Conservation (phyloP, 768 basidiomycete genomes). For the Auriscalpium vulgare region DNA sequence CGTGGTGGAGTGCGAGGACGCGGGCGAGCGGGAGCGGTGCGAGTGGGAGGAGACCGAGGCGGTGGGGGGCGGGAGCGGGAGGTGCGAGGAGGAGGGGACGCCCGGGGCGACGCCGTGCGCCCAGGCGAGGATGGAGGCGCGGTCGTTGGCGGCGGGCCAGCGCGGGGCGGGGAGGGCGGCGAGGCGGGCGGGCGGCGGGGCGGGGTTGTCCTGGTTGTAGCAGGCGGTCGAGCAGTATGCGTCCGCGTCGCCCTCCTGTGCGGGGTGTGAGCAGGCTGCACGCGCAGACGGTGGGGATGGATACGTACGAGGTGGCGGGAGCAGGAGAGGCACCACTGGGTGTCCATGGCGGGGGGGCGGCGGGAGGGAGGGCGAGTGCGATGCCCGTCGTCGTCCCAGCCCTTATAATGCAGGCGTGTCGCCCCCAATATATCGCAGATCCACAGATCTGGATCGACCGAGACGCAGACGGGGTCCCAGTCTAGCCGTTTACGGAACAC, state of each 20-base stretch:
- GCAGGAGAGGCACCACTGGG: conserved; percentile 68
- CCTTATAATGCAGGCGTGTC: too few species aligned
- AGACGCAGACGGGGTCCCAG: background rate
- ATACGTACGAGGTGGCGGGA: conserved; percentile 46
- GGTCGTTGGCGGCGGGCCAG: conserved; percentile 26
- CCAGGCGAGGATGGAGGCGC: conserved; percentile 38
- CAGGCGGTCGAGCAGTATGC: conserved; percentile 52
- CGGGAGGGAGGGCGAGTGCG: conserved; percentile 7
- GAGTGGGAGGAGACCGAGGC: background rate
- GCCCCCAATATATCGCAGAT: background rate
- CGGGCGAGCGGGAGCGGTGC: background rate
- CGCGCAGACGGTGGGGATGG: conserved; percentile 1
- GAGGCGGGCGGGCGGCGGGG: background rate
- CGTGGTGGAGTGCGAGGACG: too few species aligned
- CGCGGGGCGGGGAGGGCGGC: conserved; percentile 6
- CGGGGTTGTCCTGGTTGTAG: conserved; percentile 24
- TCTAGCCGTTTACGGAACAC: background rate
- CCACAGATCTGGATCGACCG: background rate
- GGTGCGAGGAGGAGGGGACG: conserved; percentile 2
- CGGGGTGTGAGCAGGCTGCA: conserved; percentile 16
- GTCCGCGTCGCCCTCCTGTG: conserved; percentile 25
- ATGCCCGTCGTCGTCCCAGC: too few species aligned
- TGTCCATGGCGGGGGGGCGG: conserved; percentile 38
- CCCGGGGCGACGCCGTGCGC: conserved; percentile 22
- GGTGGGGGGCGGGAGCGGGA: conserved; percentile 15